Evolutionary conservation across 495 filamentous ascomycete genomes (phyloP), one percentile per base, ranked within the genome.

Genomic region (Chaetomium cochliodes): DNA sequence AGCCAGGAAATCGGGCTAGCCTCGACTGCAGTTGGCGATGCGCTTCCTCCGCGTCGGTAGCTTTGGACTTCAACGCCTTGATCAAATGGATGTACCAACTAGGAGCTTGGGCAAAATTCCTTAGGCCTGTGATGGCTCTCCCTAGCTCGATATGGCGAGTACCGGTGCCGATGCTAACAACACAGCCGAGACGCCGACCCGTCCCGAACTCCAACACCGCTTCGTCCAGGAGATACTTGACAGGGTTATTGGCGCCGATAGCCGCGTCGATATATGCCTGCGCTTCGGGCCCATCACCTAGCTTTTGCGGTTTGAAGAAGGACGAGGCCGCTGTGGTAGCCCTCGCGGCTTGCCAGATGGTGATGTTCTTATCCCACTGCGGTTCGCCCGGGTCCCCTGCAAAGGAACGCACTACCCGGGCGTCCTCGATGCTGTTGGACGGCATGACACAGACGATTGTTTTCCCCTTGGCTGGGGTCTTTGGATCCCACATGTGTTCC

Each of bases 271-370:
- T 62, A 20, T 44, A 62, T 0, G 18, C 2, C 16, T 52, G 28
- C 4, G 39, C 33, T 2, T 23, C 12, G 0, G 16, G 23, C 0
- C 67, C 68, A 22, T 46, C 63, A 16, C 39, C 44, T 4, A 76
- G 33, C 2, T 9, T 25, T 30, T 72, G 67, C 0, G 69, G 64
- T 16, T 68, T 63, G 57, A 76, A 74, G 60, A 63, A 76, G 3
- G 64, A 46, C 0, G 71, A 63, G 22, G 74, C 74, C 1, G 74
- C 74, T 3, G 72, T 72, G 5, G 74, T 76, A 12, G 74, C 74
- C 5, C 72, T 62, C 3, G 70, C 70, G 0, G 70, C 72, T 42
- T 76, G 63, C 69, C 69, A 73, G 16, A 76, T 74, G 22, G 23
- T 41, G 53, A 63, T 44, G 22, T 39, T 25, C 15, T 47, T n/a